Evolutionary conservation across 208 protist species (phyloP), one percentile per base, ranked within the genome.

Genomic region (Paratrypanosoma confusum): DNA sequence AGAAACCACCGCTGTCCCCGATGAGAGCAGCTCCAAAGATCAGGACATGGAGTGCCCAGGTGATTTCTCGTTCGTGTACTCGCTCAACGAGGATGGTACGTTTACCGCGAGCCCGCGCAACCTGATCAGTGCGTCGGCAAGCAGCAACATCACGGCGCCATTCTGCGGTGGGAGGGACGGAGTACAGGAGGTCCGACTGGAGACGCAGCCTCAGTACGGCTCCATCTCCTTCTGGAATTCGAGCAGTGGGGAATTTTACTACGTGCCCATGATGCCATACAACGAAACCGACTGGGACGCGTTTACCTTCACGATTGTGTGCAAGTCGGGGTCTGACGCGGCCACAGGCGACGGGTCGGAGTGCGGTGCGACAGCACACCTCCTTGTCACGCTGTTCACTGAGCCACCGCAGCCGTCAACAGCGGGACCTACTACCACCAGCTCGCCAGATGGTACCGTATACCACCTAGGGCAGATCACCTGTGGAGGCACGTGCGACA

Each of bases 401-500:
- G 29, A 14, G 29, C 10, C n/a, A n/a, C 11, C n/a, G 10, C 29
- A 14, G 10, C 29, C 29, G 29, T 10, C 29, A 34, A 10, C 29
- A 34, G n/a, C 29, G 11, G 29, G 29, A 10, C 29, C 29, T n/a
- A 54, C 60, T 8, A 40, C 42, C 21, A 35, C 50, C 21, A n/a
- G 3, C 20, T 18, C 46, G 29, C 34, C 54, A 18, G 41, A 39
- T 17, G 47, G 48, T 24, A 32, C 46, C 7, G 54, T 86, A 0
- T 83, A 81, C 61, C 50, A 79, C 42, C 52, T 81, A 23, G 69
- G 59, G 27, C 61, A 45, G 28, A 84, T 92, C 43, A 56, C 64
- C 7, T 93, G 83, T 63, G 65, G 71, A 16, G 83, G 83, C 10
- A 87, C 72, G 7, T 93, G 83, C 52, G 65, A 85, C 50, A 48